Evolutionary conservation across 805 yeast species (phyloP).

Genomic region (Alloascoidea hylecoeti): DNA sequence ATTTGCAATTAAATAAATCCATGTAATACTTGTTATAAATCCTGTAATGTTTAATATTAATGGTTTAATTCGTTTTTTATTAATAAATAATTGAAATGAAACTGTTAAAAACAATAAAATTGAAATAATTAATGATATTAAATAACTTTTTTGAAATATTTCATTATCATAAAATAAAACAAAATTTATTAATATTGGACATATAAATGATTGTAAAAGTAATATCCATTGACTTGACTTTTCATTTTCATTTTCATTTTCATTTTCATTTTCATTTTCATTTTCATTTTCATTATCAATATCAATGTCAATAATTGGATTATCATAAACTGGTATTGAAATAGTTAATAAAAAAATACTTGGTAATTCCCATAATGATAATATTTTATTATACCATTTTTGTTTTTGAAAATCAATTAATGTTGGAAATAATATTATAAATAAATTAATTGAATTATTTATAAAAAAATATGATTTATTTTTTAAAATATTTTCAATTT

Average conservation of each 20-base stretch:
- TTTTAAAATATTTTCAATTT: too few species aligned
- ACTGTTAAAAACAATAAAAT: not conserved
- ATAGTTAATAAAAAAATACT: slow-evolving; percentile 7
- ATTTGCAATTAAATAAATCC: slow-evolving; percentile 58
- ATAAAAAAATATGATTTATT: too few species aligned
- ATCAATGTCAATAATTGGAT: too few species aligned
- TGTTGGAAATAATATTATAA: not conserved
- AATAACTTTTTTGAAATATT: not conserved
- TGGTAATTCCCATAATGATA: slow-evolving; percentile 3
- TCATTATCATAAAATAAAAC: not conserved
- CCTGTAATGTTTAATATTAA: slow-evolving; percentile 26
- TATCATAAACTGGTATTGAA: slow-evolving; percentile 7
- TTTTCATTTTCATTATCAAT: not conserved
- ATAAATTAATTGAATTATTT: too few species aligned
- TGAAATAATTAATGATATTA: not conserved
- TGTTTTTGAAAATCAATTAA: not conserved
- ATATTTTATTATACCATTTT: not conserved
- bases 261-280: not conserved
- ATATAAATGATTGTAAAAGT: not conserved
- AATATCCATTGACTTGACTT: not conserved
- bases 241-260: not conserved
- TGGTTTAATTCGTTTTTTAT: not conserved
- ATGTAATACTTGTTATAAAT: slow-evolving; percentile 47
- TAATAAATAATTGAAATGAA: not conserved
- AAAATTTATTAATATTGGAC: not conserved